Conservation (phyloP, 176 grass and related monocot genomes). For the Bromus sterilis region DNA sequence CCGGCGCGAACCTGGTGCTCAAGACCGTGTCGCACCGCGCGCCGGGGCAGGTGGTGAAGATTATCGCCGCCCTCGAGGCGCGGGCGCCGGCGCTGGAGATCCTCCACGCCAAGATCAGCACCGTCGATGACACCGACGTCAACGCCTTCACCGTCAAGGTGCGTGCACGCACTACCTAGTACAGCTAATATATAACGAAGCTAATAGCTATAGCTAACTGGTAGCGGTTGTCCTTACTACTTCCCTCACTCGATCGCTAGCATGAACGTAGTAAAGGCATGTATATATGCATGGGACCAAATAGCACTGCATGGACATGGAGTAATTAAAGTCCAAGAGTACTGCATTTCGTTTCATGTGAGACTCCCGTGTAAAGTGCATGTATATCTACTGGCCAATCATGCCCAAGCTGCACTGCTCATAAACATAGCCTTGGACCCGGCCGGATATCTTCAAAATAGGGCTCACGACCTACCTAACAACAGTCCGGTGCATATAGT, state of each 20-base stretch:
- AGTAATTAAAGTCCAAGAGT: neutral
- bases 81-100: slow-evolving; percentile 71
- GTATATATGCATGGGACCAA: neutral
- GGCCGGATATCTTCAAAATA: neutral
- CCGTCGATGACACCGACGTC: slow-evolving; percentile 55
- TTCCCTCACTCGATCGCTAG: neutral
- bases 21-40: slow-evolving; percentile 66
- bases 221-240: neutral
- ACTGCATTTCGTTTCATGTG: slow-evolving; percentile 21
- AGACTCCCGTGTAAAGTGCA: neutral
- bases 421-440: slow-evolving; percentile 12
- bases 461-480: neutral
- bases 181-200: too few relatives aligned
- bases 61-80: slow-evolving; percentile 66
- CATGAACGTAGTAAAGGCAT: neutral
- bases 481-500: neutral
- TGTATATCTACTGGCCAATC: neutral
- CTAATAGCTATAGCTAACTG: neutral
- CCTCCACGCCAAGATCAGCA: slow-evolving; percentile 72
- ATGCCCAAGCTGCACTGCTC: neutral
- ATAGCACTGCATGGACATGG: neutral
- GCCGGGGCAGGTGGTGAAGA: slow-evolving; percentile 62
- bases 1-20: slow-evolving; percentile 75
- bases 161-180: neutral
- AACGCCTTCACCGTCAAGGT: slow-evolving; percentile 98